These are phyloP conservation scores for Puccinia triticina DNA, from an alignment of 1,284 basidiomycete species.

Conservation along the genomic window DNA sequence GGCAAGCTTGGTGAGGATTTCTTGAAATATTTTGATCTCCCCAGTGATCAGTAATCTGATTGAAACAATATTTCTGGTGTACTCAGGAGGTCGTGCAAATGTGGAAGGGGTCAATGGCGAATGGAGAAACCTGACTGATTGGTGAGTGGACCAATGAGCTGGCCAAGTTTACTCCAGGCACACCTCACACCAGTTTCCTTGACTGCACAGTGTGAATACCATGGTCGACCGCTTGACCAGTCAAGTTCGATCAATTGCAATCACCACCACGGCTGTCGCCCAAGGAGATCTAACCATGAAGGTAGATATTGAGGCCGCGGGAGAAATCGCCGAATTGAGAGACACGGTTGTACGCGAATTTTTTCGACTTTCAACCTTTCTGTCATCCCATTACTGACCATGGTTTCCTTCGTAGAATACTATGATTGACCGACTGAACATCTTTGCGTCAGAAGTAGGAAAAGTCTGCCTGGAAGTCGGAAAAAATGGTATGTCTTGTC, in stretches of 20 bases:
- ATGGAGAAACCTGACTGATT: constrained; percentile 79
- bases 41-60: constrained; percentile 55
- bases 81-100: constrained; percentile 58
- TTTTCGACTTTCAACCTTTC: background rate
- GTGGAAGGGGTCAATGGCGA: constrained; percentile 61
- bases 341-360: constrained; percentile 66
- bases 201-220: constrained; percentile 58
- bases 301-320: constrained; percentile 87
- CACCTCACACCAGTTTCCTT: constrained; percentile 49
- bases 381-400: constrained; percentile 10
- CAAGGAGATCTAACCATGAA: constrained; percentile 91
- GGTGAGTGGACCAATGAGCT: constrained; percentile 67
- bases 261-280: constrained; percentile 93
- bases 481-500: constrained; percentile 70
- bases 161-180: constrained; percentile 76
- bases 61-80: constrained; percentile 56
- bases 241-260: constrained; percentile 92
- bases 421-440: constrained; percentile 94
- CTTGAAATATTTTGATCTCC: constrained; percentile 89
- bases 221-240: constrained; percentile 74
- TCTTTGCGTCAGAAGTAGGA: constrained; percentile 92
- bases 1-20: constrained; percentile 66
- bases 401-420: constrained; percentile 60
- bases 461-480: constrained; percentile 94
- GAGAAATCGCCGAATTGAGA: constrained; percentile 88